phyloP scores from a whole-genome alignment of 2,329 filamentous ascomycete species.

The Penicillium sp. region DNA sequence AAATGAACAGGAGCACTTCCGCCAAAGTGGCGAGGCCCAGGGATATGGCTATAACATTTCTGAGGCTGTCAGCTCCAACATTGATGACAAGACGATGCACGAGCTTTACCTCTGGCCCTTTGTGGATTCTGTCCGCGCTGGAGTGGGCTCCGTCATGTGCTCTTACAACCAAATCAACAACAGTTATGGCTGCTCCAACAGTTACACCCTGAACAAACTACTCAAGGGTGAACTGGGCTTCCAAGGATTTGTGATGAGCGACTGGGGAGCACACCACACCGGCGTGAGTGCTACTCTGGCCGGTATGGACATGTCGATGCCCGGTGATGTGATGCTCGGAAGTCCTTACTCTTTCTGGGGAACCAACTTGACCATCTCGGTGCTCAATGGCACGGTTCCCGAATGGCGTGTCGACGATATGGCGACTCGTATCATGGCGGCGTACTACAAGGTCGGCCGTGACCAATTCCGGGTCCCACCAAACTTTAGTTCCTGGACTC shows the following conservation, averaged over 20 bases:
- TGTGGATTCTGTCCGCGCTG: slow-evolving; percentile 60
- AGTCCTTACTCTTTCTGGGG: slow-evolving; percentile 73
- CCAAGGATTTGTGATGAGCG: slow-evolving; percentile 62
- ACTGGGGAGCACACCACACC: slow-evolving; percentile 73
- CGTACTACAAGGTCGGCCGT: slow-evolving; percentile 59
- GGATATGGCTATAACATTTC: slow-evolving; percentile 58
- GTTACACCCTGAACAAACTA: slow-evolving; percentile 54
- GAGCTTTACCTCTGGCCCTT: slow-evolving; percentile 64
- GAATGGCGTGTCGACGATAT: slow-evolving; percentile 88
- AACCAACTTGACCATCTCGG: slow-evolving; percentile 75
- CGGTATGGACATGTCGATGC: slow-evolving; percentile 78
- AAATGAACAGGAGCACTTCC: slow-evolving; percentile 70
- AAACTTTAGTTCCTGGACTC: slow-evolving; percentile 87
- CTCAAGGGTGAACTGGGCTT: slow-evolving; percentile 71
- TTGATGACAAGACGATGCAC: slow-evolving; percentile 60
- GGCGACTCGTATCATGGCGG: slow-evolving; percentile 70
- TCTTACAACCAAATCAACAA: slow-evolving; percentile 67
- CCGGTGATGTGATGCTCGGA: slow-evolving; percentile 72
- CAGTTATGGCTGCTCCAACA: slow-evolving; percentile 62
- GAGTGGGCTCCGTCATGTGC: slow-evolving; percentile 64
- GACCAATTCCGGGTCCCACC: slow-evolving; percentile 50
- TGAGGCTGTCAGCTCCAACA: slow-evolving; percentile 55
- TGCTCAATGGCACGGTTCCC: slow-evolving; percentile 83
- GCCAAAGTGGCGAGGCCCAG: slow-evolving; percentile 54
- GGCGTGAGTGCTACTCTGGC: slow-evolving; percentile 60